A percentile compares a stretch with the other conserved stretches of the same genome.
These are phyloP conservation scores for Sporothrix pseudoabietina DNA, from an alignment of 2,329 filamentous ascomycete species.

Conservation along the genomic window DNA sequence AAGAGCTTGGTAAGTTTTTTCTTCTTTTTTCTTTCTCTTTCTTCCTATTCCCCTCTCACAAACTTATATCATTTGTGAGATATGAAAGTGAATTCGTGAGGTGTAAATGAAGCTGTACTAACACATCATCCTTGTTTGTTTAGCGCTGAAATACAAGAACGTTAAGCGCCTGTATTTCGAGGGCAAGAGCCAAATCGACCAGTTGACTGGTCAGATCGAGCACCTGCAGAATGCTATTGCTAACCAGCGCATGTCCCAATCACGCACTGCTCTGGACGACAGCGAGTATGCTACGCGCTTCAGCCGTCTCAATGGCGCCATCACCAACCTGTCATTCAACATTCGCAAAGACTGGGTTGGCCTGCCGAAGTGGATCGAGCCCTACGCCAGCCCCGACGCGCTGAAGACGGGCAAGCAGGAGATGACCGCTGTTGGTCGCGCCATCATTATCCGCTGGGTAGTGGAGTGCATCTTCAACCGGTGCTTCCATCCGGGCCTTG, in stretches of 20 bases:
- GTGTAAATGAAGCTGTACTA: not conserved
- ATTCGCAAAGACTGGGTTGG: conserved; percentile 91
- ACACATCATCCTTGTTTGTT: conserved; percentile 27
- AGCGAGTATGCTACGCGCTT: conserved; percentile 91
- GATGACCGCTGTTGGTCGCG: conserved; percentile 93
- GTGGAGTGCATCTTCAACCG: conserved; percentile 88
- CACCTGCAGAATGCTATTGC: conserved; percentile 96
- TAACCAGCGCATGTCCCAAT: conserved; percentile 92
- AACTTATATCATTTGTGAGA: not conserved
- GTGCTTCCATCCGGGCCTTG: conserved; percentile 88
- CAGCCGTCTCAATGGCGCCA: conserved; percentile 86
- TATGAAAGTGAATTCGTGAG: no score
- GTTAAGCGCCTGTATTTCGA: conserved; percentile 98
- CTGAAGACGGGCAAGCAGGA: conserved; percentile 88
- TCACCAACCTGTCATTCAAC: conserved; percentile 92
- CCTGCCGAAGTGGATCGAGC: conserved; percentile 77
- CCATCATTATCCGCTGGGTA: conserved; percentile 85
- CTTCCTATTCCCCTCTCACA: conserved; percentile 13
- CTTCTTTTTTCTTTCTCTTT: no score
- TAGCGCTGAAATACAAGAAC: conserved; percentile 85
- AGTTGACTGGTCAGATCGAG: conserved; percentile 83
- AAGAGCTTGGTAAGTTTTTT: conserved; percentile 55
- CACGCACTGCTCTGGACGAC: conserved; percentile 90
- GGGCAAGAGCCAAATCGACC: conserved; percentile 87
- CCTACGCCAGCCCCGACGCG: conserved; percentile 81